These are phyloP conservation scores for Penicillium sp. DNA, from an alignment of 2,329 filamentous ascomycete species.

Conservation along the genomic window DNA sequence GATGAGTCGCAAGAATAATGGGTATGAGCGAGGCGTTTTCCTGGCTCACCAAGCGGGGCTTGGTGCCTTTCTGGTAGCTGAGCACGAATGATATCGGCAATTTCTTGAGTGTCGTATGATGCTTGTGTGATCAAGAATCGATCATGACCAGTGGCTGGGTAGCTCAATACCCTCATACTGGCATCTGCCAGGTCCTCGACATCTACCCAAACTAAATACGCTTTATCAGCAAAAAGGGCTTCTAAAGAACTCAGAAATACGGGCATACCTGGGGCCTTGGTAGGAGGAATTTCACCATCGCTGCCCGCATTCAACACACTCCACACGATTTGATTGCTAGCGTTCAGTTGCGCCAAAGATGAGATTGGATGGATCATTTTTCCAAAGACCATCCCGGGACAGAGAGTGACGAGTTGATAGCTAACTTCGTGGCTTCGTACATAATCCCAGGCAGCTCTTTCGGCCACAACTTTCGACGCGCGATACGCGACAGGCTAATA, in stretches of 20 bases:
- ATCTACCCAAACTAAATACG: constrained; percentile 27
- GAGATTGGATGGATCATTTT: constrained; percentile 27
- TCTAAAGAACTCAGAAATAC: too few species aligned
- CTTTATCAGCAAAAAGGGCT: background rate
- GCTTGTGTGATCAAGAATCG: constrained; percentile 32
- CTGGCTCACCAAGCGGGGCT: constrained; percentile 29
- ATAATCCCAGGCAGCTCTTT: constrained; percentile 32
- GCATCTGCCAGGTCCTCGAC: constrained; percentile 27
- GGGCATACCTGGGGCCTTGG: constrained; percentile 29
- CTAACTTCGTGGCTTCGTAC: constrained; percentile 20
- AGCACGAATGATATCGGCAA: constrained; percentile 31
- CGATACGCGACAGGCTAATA: constrained; percentile 29
- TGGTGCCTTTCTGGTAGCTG: constrained; percentile 17
- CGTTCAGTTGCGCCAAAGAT: constrained; percentile 29
- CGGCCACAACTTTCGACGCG: constrained; percentile 30
- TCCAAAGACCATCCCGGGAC: constrained; percentile 36
- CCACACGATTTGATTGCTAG: constrained; percentile 36
- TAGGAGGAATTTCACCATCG: constrained; percentile 26
- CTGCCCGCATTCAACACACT: constrained; percentile 28
- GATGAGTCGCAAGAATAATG: constrained; percentile 54
- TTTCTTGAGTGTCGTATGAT: constrained; percentile 34
- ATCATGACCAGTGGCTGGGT: constrained; percentile 18
- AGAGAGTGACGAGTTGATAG: constrained; percentile 23
- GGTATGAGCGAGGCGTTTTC: constrained; percentile 25
- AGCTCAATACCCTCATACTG: constrained; percentile 20